Percentiles rank a stretch among this genome's conserved stretches.
These are phyloP conservation scores for Xerocomus spinulosus DNA, from an alignment of 768 basidiomycete species.

Conservation along the genomic window DNA sequence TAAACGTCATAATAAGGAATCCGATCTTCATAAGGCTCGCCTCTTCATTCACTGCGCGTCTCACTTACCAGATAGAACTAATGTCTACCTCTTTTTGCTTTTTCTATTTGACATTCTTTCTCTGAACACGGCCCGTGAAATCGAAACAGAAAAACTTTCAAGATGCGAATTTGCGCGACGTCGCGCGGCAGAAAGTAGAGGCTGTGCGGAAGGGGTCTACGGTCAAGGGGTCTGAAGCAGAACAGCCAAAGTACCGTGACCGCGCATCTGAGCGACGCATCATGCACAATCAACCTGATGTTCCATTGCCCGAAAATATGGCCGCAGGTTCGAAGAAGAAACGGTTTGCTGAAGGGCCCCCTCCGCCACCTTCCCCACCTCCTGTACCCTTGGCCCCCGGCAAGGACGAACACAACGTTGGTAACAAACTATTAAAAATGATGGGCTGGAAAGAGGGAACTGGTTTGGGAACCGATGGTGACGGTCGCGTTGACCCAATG, in stretches of 20 bases:
- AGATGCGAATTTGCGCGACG: slow-evolving; percentile 65
- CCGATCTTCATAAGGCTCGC: slow-evolving; percentile 90
- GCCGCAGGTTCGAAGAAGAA: slow-evolving; percentile 37
- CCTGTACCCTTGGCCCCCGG: slow-evolving; percentile 64
- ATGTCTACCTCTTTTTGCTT: slow-evolving; percentile 24
- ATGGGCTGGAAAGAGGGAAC: slow-evolving; percentile 97
- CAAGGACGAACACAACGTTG: slow-evolving; percentile 80
- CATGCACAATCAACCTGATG: slow-evolving; percentile 89
- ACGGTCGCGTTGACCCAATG: slow-evolving; percentile 88
- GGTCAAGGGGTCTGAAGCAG: slow-evolving; percentile 28
- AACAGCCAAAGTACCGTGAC: slow-evolving; percentile 87
- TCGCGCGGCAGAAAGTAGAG: slow-evolving; percentile 63
- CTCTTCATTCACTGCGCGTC: slow-evolving; percentile 32
- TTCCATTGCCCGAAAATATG: slow-evolving; percentile 57
- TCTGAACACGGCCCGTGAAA: neutral
- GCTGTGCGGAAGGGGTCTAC: slow-evolving; percentile 38
- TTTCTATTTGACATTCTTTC: slow-evolving; percentile 2
- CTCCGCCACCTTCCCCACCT: slow-evolving; percentile 56
- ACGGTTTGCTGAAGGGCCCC: slow-evolving; percentile 50
- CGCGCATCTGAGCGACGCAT: slow-evolving; percentile 88
- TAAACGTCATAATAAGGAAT: slow-evolving; percentile 87
- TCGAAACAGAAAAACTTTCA: slow-evolving; percentile 75
- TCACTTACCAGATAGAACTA: slow-evolving; percentile 27
- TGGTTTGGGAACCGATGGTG: slow-evolving; percentile 77
- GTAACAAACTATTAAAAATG: slow-evolving; percentile 91